Evolutionary conservation across 176 grass and related monocot species (phyloP).

Genomic region (Thalia dealbata): DNA sequence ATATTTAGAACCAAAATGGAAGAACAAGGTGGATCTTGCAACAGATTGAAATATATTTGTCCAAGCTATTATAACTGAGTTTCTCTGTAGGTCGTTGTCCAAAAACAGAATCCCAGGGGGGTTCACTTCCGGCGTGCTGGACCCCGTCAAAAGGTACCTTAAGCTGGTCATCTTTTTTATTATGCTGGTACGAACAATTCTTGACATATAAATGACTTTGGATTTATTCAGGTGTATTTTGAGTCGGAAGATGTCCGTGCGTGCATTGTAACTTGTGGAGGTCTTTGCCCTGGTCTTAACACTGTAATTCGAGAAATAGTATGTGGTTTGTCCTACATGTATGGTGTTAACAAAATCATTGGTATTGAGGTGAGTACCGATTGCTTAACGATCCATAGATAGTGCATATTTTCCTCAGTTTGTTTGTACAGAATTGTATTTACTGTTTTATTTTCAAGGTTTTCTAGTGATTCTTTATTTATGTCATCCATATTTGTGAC

Average conservation of each 20-base stretch:
- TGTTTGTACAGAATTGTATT: not conserved
- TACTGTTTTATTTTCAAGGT: not conserved
- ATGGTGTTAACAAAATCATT: constrained; percentile 49
- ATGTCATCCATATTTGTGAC: not conserved
- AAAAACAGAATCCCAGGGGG: constrained; percentile 57
- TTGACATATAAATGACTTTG: not conserved
- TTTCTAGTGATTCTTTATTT: constrained; percentile 14
- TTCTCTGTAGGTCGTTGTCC: constrained; percentile 51
- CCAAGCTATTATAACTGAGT: not conserved
- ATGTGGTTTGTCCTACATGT: constrained; percentile 92
- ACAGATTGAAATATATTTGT: not conserved
- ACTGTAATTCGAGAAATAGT: constrained; percentile 96
- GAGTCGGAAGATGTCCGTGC: constrained; percentile 72
- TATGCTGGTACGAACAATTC: not conserved
- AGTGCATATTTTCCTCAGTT: constrained; percentile 1
- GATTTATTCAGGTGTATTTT: constrained; percentile 60
- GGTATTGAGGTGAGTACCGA: constrained; percentile 71
- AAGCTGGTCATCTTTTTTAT: not conserved
- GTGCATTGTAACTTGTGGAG: constrained; percentile 97
- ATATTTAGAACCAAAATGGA: not conserved
- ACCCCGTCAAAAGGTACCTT: constrained; percentile 66
- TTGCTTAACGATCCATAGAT: constrained; percentile 5
- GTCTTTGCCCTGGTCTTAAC: constrained; percentile 95
- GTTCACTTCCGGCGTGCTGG: constrained; percentile 89
- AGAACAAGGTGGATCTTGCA: not conserved